Conservation (phyloP, 2,329 filamentous ascomycete genomes). For the Fusarium guadeloupense region DNA sequence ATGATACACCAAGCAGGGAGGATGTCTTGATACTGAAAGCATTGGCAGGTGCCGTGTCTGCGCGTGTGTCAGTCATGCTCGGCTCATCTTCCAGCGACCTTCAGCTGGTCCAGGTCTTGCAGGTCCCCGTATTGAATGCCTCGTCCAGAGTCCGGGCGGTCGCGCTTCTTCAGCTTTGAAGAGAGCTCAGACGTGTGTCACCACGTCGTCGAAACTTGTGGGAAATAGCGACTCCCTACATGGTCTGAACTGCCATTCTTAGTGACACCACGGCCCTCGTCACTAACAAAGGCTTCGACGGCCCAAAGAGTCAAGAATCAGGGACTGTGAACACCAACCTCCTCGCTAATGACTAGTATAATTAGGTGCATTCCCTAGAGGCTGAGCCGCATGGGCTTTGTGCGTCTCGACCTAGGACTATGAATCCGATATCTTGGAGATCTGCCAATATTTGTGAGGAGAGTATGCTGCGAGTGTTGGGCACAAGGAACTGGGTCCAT, state of each 20-base stretch:
- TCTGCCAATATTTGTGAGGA: conserved; percentile 3
- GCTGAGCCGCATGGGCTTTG: conserved; percentile 18
- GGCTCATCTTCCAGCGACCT: conserved; percentile 13
- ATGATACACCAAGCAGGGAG: conserved; percentile 34
- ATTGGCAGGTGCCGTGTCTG: conserved; percentile 12
- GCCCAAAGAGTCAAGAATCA: conserved; percentile 4
- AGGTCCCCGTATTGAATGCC: conserved; percentile 18
- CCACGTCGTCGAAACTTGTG: not conserved
- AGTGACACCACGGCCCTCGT: conserved; percentile 22
- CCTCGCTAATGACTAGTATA: conserved; percentile 18
- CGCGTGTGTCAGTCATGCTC: conserved; percentile 10
- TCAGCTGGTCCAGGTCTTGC: conserved; percentile 16
- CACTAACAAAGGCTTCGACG: conserved; percentile 12
- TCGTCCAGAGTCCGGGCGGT: conserved; percentile 5
- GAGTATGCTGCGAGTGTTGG: conserved; percentile 10
- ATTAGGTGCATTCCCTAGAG: conserved; percentile 32
- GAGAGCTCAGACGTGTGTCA: conserved; percentile 1
- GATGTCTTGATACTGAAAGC: conserved; percentile 18
- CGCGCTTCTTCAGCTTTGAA: conserved; percentile 10
- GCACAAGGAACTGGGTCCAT: conserved; percentile 4
- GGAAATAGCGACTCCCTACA: not conserved
- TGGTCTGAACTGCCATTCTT: conserved; percentile 19
- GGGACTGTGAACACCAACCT: conserved; percentile 20
- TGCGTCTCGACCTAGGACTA: conserved; percentile 35
- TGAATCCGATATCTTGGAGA: conserved; percentile 33